Conservation (phyloP, 768 basidiomycete species). For the Butyriboletus loyo region DNA sequence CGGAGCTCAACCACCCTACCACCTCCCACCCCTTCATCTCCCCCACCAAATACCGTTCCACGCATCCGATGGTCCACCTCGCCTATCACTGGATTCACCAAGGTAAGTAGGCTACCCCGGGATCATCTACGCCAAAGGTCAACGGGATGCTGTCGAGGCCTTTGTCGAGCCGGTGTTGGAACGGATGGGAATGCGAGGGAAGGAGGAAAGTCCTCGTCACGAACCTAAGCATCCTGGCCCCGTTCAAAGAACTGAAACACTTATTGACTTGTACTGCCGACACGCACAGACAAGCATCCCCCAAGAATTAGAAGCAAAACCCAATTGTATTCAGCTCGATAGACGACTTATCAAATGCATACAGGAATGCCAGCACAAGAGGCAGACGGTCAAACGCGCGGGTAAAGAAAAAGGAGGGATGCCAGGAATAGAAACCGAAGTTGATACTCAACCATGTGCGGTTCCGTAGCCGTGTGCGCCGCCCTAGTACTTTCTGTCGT, state of each 20-base stretch:
- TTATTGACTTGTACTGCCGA: too few species aligned
- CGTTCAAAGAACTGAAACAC: constrained; percentile 1
- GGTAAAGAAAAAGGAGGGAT: background rate
- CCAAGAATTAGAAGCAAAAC: background rate
- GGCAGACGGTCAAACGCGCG: background rate
- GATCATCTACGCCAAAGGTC: constrained; percentile 68
- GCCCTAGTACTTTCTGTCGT: constrained; percentile 43
- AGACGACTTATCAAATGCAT: constrained; percentile 23
- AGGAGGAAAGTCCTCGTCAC: constrained; percentile 53
- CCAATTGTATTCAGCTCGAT: constrained; percentile 20
- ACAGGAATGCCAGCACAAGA: constrained; percentile 10
- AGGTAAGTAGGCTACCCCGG: constrained; percentile 76
- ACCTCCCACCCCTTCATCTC: constrained; percentile 74
- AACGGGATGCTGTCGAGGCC: constrained; percentile 49
- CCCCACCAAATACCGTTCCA: constrained; percentile 55
- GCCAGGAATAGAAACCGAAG: constrained; percentile 3
- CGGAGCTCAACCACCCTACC: constrained; percentile 38
- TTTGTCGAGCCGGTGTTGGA: constrained; percentile 67
- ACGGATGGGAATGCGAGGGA: constrained; percentile 58
- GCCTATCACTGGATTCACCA: constrained; percentile 63
- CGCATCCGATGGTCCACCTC: constrained; percentile 58
- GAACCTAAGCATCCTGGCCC: constrained; percentile 63
- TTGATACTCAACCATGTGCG: constrained; percentile 1
- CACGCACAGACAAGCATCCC: background rate
- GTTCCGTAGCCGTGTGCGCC: background rate